Base-by-base conservation (phyloP, 495 filamentous ascomycete species). In the Parachaetomium inaequale region DNA sequence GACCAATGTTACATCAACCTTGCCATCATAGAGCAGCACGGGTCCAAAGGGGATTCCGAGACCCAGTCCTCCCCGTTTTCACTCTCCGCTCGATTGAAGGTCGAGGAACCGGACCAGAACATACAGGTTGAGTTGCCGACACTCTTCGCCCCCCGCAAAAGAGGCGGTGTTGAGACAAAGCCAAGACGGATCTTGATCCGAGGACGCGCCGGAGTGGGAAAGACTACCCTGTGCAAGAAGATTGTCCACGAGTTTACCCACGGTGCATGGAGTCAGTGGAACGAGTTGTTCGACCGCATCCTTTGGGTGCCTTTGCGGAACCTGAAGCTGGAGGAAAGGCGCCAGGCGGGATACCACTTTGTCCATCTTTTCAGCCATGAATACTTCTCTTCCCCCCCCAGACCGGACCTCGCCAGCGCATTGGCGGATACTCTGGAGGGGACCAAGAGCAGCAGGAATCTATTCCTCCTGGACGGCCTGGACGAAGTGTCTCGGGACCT, bases 211-310 rank as follows among this genome's bases (percentile, higher is more conserved):
- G 77, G 77, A 42, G 71, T 78, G 8, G 76, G 76, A 14, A 79
- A 79, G 65, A 78, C 76, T 47, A 78, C 77, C n/a, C 61, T 78
- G 25, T 78, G 73, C 67, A 80, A 80, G 53, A 80, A 77, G 68
- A 75, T 75, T 42, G 62, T 78, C 47, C 51, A 72, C 61, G 70
- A 69, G 15, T 75, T 73, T 58, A 59, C 51, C 15, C 15, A 63
- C 60, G 51, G 59, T 34, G 31, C 49, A n/a, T 52, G 49, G 49
- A 32, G 40, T 46, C 52, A 53, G 15, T 77, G 73, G 74, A 52
- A 42, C 0, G 55, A 67, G 2, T 17, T 67, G 11, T 78, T 75
- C 59, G 72, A 78, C 62, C 68, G 71, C 25, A 43, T 77, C 11
- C 61, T 78, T 63, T 78, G 73, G 76, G 63, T 78, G 19, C 76